Percentiles rank a stretch among this genome's conserved stretches.
Conservation (phyloP, 208 protist genomes). For the Strigomonas galati region DNA sequence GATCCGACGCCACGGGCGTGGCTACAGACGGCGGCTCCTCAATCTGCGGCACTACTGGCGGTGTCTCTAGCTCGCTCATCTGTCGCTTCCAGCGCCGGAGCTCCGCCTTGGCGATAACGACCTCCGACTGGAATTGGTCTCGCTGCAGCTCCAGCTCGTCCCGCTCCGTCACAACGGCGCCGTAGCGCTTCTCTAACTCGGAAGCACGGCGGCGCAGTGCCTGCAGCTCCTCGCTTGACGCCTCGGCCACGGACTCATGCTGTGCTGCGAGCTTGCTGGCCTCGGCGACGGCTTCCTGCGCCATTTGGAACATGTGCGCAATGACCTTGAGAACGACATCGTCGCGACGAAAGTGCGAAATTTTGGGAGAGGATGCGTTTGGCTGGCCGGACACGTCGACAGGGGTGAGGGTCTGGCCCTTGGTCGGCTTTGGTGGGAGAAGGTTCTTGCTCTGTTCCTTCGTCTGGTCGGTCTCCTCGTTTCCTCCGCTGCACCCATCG, state of each 20-base stretch:
- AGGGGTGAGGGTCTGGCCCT: not conserved
- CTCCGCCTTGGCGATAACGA: constrained; percentile 62
- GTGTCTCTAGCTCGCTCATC: constrained; percentile 16
- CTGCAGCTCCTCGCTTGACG: constrained; percentile 33
- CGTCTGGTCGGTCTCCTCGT: not conserved
- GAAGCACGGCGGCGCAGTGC: constrained; percentile 42
- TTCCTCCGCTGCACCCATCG: constrained; percentile 20
- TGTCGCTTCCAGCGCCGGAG: constrained; percentile 59
- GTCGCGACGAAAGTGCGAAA: constrained; percentile 52
- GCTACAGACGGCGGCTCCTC: not conserved
- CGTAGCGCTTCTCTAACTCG: constrained; percentile 41
- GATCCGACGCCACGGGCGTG: not conserved
- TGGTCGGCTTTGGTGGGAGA: not conserved
- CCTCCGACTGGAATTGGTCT: constrained; percentile 73
- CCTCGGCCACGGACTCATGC: constrained; percentile 7
- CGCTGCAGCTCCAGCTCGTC: constrained; percentile 40
- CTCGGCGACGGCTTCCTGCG: constrained; percentile 27
- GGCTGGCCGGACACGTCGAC: not conserved
- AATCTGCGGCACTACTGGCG: not conserved
- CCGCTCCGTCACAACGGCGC: constrained; percentile 18
- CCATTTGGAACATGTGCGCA: constrained; percentile 71
- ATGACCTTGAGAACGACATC: constrained; percentile 57
- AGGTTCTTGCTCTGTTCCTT: not conserved
- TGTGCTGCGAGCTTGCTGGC: not conserved
- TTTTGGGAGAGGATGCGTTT: constrained; percentile 15